phyloP scores from a whole-genome alignment of 371 early-diverging fungal genomes.

The Mortierella sp. region DNA sequence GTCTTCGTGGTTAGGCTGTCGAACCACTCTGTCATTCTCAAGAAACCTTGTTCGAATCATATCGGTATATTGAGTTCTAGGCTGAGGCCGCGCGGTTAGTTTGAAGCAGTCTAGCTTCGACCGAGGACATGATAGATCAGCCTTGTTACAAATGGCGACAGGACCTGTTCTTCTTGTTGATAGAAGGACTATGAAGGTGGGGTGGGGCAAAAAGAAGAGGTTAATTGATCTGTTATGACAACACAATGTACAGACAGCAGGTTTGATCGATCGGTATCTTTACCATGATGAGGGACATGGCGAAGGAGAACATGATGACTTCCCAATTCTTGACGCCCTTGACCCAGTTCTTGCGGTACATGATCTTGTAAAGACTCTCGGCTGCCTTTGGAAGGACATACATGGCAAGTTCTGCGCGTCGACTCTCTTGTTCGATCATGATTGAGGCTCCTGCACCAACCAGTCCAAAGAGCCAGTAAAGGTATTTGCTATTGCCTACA shows the following conservation, averaged over 20 bases:
- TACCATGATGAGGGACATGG: slow-evolving; percentile 73
- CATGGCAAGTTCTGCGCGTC: slow-evolving; percentile 75
- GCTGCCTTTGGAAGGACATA: slow-evolving; percentile 75
- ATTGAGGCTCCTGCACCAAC: slow-evolving; percentile 65
- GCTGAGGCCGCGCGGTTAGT: no score
- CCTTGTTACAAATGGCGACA: slow-evolving; percentile 67
- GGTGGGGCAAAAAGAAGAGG: background rate
- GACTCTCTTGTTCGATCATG: slow-evolving; percentile 74
- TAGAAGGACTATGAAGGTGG: slow-evolving; percentile 60
- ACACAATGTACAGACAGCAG: no score
- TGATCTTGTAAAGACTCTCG: slow-evolving; percentile 66
- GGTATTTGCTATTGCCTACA: slow-evolving; percentile 64
- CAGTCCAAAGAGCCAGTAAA: slow-evolving; percentile 73
- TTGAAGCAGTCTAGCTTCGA: slow-evolving; percentile 52
- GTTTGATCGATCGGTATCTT: slow-evolving; percentile 5
- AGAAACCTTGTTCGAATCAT: no score
- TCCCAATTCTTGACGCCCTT: slow-evolving; percentile 68
- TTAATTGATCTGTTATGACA: background rate
- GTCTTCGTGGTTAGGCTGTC: no score
- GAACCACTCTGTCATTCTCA: background rate
- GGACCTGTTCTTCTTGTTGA: slow-evolving; percentile 69
- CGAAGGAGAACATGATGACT: slow-evolving; percentile 63
- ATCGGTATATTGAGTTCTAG: background rate
- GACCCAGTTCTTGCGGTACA: slow-evolving; percentile 67
- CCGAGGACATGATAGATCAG: slow-evolving; percentile 67